These are phyloP conservation scores for Colletotrichum karsti DNA, from an alignment of 2,329 filamentous ascomycete genomes.

Conservation along the genomic window DNA sequence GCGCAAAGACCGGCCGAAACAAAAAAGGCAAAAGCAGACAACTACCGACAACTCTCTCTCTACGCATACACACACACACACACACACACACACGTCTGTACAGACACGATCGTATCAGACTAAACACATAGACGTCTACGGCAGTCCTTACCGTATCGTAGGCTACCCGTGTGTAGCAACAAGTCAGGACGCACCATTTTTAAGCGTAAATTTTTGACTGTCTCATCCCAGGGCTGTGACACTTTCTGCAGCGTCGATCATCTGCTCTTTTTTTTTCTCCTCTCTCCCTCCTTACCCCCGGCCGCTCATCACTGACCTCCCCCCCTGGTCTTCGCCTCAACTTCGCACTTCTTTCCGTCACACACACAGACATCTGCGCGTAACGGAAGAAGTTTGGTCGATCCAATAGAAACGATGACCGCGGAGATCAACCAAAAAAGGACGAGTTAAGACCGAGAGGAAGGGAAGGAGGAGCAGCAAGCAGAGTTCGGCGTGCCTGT, in stretches of 20 bases:
- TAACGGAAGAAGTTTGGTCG: background rate
- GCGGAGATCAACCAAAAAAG: too few relatives aligned
- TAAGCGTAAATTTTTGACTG: conserved; percentile 25
- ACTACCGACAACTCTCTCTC: background rate
- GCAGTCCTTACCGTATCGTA: background rate
- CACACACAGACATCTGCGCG: background rate
- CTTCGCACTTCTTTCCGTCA: background rate
- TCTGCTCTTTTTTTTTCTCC: background rate
- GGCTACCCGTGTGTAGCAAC: too few relatives aligned
- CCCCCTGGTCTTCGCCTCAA: background rate
- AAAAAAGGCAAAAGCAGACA: background rate
- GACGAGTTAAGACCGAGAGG: too few relatives aligned
- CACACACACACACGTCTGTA: too few relatives aligned
- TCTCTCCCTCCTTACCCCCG: background rate
- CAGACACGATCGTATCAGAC: background rate
- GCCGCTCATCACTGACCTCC: background rate
- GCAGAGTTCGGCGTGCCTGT: background rate
- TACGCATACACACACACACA: too few relatives aligned
- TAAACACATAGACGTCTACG: background rate
- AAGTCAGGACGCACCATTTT: background rate
- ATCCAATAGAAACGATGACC: background rate
- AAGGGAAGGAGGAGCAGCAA: background rate
- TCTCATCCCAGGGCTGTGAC: conserved; percentile 20
- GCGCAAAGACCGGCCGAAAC: conserved; percentile 10
- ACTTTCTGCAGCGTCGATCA: conserved; percentile 26